A percentile compares a stretch with the other conserved stretches of the same genome.
Evolutionary conservation across 2,329 filamentous ascomycete species (phyloP).

Genomic region (Penicillium paneum): DNA sequence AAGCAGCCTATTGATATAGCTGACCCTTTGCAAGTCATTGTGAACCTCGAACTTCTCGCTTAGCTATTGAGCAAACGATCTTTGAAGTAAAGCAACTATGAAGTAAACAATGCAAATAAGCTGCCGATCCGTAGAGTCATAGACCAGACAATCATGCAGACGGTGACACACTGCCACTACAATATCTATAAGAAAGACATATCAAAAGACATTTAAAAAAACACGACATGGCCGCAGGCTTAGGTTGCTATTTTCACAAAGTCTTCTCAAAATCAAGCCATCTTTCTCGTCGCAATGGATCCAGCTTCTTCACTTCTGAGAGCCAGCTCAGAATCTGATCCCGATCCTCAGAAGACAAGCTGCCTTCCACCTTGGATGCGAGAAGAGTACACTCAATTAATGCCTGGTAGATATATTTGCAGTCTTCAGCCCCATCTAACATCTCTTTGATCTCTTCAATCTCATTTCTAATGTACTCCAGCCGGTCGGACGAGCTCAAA

Average conservation of each 20-base stretch:
- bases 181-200: not conserved
- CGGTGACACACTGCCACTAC: not conserved
- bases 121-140: too few relatives aligned
- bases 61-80: too few relatives aligned
- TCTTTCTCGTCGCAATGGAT: constrained; percentile 69
- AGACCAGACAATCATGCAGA: too few relatives aligned
- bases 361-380: constrained; percentile 50
- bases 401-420: constrained; percentile 87
- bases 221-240: too few relatives aligned
- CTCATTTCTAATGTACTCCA: constrained; percentile 65
- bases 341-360: constrained; percentile 43
- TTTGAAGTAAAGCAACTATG: too few relatives aligned
- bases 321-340: constrained; percentile 59
- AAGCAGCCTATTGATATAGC: too few relatives aligned
- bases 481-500: constrained; percentile 60
- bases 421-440: constrained; percentile 63
- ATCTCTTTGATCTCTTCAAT: constrained; percentile 70
- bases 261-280: constrained; percentile 67
- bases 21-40: too few relatives aligned
- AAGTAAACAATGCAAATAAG: too few relatives aligned
- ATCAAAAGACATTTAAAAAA: constrained; percentile 6
- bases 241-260: constrained; percentile 30
- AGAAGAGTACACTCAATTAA: constrained; percentile 71
- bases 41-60: too few relatives aligned
- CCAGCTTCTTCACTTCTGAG: constrained; percentile 62